Evolutionary conservation across 1,284 basidiomycete species (phyloP), one percentile per base, ranked within the genome.

Genomic region (Fomitopsis pinicola): DNA sequence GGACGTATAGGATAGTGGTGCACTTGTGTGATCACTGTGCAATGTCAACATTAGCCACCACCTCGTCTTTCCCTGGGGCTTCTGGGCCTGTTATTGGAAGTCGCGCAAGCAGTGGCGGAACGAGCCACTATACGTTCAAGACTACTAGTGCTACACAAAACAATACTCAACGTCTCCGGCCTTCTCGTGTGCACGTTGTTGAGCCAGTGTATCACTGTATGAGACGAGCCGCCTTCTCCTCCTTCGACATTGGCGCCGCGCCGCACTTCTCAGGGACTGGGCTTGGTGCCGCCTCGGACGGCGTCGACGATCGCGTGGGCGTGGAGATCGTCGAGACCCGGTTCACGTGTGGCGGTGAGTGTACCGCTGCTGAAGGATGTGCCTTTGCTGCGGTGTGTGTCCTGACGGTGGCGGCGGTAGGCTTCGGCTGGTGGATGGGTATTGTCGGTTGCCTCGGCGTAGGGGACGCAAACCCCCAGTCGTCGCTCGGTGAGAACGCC

Each of bases 161-260:
- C n/a, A n/a, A n/a, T n/a, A n/a, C n/a, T n/a, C n/a, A n/a, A n/a
- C n/a, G n/a, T n/a, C n/a, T n/a, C n/a, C n/a, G n/a, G n/a, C n/a
- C n/a, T n/a, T n/a, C n/a, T n/a, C n/a, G n/a, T n/a, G n/a, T n/a
- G n/a, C n/a, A n/a, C n/a, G n/a, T n/a, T n/a, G n/a, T n/a, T n/a
- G n/a, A n/a, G n/a, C n/a, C n/a, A n/a, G n/a, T n/a, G n/a, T n/a
- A n/a, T n/a, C n/a, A n/a, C n/a, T n/a, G n/a, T n/a, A n/a, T n/a
- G n/a, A n/a, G n/a, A n/a, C n/a, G n/a, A n/a, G 85, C 86, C 0
- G 91, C 91, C 74, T 90, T 95, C 65, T 95, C 94, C 74, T 95
- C 94, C 72, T 94, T 95, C 42, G 84, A 83, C 81, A 94, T 80
- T 15, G 69, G 63, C 6, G 72, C 59, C 19, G 67, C 54, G 28